These are phyloP conservation scores for Penicillium sp. DNA, from an alignment of 2,329 filamentous ascomycete genomes.

Conservation along the genomic window DNA sequence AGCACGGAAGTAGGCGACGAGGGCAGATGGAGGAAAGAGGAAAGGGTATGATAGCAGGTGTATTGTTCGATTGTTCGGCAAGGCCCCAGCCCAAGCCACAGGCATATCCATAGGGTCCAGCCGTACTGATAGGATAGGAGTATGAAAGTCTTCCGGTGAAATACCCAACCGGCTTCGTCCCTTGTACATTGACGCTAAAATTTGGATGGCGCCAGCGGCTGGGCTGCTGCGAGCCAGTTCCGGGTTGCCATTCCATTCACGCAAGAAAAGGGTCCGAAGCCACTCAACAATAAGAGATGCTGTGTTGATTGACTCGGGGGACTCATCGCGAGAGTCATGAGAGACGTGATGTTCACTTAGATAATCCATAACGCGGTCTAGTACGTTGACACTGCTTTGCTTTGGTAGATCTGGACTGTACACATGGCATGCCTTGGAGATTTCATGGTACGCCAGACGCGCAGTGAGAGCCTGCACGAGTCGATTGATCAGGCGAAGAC, in stretches of 20 bases:
- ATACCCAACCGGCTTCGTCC: constrained; percentile 65
- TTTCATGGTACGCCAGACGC: constrained; percentile 49
- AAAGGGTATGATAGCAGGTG: constrained; percentile 80
- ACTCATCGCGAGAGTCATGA: constrained; percentile 8
- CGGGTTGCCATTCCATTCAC: constrained; percentile 74
- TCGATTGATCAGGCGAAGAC: constrained; percentile 49
- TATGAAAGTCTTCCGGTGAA: constrained; percentile 65
- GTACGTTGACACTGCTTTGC: constrained; percentile 29
- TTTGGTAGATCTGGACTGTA: constrained; percentile 30
- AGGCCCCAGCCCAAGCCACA: constrained; percentile 63
- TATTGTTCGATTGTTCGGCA: constrained; percentile 58
- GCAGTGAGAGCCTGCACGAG: constrained; percentile 50
- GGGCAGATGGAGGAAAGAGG: constrained; percentile 67
- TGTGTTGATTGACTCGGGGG: constrained; percentile 23
- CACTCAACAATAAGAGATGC: constrained; percentile 42
- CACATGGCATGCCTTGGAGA: constrained; percentile 39
- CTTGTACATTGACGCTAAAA: constrained; percentile 70
- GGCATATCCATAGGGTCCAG: constrained; percentile 73
- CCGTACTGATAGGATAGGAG: constrained; percentile 70
- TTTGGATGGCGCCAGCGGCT: constrained; percentile 71
- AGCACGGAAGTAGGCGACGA: constrained; percentile 80
- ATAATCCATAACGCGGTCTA: constrained; percentile 38
- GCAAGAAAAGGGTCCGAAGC: constrained; percentile 64
- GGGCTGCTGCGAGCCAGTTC: constrained; percentile 66
- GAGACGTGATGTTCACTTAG: constrained; percentile 31